Evolutionary conservation across 176 grass and related monocot species (phyloP).

Genomic region (Calamus simplicifolius): DNA sequence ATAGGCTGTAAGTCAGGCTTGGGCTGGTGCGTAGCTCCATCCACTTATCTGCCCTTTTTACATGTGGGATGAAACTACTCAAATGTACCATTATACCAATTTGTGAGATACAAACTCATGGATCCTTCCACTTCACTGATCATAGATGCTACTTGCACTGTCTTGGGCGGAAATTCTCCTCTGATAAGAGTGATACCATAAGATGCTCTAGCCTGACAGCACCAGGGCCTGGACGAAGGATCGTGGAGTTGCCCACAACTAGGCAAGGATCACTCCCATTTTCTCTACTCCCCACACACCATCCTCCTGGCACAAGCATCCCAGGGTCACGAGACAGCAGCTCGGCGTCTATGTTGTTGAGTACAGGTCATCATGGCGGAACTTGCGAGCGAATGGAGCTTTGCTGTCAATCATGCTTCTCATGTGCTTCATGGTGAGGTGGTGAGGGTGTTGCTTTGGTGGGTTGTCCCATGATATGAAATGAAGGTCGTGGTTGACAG

Average conservation of each 20-base stretch:
- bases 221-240: conserved; percentile 61
- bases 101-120: no score
- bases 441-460: conserved; percentile 95
- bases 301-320: conserved; percentile 58
- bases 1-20: no score
- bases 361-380: conserved; percentile 67
- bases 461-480: conserved; percentile 99
- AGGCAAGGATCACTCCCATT: conserved; percentile 39
- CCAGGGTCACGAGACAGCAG: conserved; percentile 49
- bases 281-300: conserved; percentile 44
- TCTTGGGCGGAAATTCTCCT: no score
- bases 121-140: no score
- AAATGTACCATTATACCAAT: no score
- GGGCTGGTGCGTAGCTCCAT: no score
- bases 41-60: no score
- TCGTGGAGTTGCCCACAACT: conserved; percentile 35
- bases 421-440: conserved; percentile 57
- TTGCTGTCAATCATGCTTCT: conserved; percentile 63
- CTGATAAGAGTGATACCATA: not conserved
- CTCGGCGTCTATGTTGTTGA: conserved; percentile 84
- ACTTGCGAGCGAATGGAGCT: conserved; percentile 87
- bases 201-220: conserved; percentile 66
- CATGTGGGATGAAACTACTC: no score
- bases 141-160: no score
- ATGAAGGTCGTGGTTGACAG: conserved; percentile 93